phyloP scores from a whole-genome alignment of 352 stramenopile genomes.

The Phytopythium montanum region DNA sequence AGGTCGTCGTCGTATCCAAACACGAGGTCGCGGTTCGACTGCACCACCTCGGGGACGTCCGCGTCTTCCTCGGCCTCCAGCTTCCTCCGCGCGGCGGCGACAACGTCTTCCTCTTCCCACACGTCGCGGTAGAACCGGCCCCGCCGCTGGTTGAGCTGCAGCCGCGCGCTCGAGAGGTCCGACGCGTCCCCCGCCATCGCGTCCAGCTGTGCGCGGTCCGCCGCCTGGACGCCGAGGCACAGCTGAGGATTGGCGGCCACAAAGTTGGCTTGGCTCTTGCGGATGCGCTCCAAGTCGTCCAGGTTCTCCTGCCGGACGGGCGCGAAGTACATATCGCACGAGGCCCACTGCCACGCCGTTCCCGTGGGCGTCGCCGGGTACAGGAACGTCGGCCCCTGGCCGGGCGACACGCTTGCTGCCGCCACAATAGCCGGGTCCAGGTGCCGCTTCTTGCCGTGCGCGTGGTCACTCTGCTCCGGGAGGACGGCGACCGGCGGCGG shows the following conservation, averaged over 20 bases:
- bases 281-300: slow-evolving; percentile 44
- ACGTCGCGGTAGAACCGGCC: slow-evolving; percentile 70
- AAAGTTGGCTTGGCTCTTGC: slow-evolving; percentile 51
- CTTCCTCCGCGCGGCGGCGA: slow-evolving; percentile 27
- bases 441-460: not conserved
- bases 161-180: slow-evolving; percentile 14
- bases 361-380: slow-evolving; percentile 34
- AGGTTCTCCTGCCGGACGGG: slow-evolving; percentile 43
- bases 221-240: slow-evolving; percentile 16
- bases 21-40: slow-evolving; percentile 59
- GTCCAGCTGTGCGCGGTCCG: slow-evolving; percentile 35
- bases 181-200: slow-evolving; percentile 42
- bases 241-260: slow-evolving; percentile 38
- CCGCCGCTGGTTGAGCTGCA: slow-evolving; percentile 33
- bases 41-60: slow-evolving; percentile 17
- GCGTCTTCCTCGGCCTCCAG: slow-evolving; percentile 25
- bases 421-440: not conserved
- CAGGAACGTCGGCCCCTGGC: slow-evolving; percentile 9
- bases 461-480: not conserved
- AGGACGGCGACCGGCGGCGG: not conserved
- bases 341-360: slow-evolving; percentile 57
- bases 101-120: slow-evolving; percentile 77
- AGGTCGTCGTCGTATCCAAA: slow-evolving; percentile 75
- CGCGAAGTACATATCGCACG: slow-evolving; percentile 55
- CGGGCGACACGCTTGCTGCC: not conserved